phyloP scores from a whole-genome alignment of 352 stramenopile genomes.

The Phytophthora litchii region DNA sequence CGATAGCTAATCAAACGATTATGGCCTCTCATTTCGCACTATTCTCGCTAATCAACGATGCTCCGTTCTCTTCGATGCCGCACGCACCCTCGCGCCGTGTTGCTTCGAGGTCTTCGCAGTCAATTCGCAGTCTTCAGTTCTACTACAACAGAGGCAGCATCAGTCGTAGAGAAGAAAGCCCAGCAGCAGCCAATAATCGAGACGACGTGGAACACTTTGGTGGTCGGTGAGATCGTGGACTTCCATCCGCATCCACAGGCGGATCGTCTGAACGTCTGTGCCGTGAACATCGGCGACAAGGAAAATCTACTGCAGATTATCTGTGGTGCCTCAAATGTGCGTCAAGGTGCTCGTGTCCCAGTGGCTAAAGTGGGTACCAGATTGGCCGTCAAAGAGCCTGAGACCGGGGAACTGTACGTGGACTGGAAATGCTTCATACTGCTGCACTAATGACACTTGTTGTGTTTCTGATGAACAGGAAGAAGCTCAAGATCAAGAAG shows the following conservation, averaged over 20 bases:
- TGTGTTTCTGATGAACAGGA: constrained; percentile 37
- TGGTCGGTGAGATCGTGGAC: constrained; percentile 77
- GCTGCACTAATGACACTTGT: constrained; percentile 5
- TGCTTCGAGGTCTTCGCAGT: constrained; percentile 15
- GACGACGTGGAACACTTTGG: constrained; percentile 70
- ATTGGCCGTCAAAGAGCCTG: constrained; percentile 57
- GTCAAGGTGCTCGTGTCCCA: constrained; percentile 59
- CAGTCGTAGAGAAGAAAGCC: constrained; percentile 27
- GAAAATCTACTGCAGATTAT: constrained; percentile 77
- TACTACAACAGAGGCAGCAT: constrained; percentile 6
- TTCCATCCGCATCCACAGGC: constrained; percentile 64
- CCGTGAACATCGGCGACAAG: constrained; percentile 64
- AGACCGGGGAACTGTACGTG: constrained; percentile 57
- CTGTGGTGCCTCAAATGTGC: constrained; percentile 71
- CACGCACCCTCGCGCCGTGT: constrained; percentile 3
- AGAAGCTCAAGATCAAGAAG: constrained; percentile 88
- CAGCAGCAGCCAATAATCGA: constrained; percentile 29
- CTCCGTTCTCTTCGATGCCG: constrained; percentile 21
- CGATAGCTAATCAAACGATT: constrained; percentile 8
- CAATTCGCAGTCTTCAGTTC: constrained; percentile 27
- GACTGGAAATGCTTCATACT: not conserved
- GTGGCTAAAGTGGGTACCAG: constrained; percentile 71
- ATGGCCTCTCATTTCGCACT: constrained; percentile 17
- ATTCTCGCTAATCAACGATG: constrained; percentile 12
- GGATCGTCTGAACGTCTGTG: constrained; percentile 70